Percentiles rank a stretch among this genome's conserved stretches.
Evolutionary conservation across 352 stramenopile species (phyloP).

Genomic region (Globisporangium yorkense): DNA sequence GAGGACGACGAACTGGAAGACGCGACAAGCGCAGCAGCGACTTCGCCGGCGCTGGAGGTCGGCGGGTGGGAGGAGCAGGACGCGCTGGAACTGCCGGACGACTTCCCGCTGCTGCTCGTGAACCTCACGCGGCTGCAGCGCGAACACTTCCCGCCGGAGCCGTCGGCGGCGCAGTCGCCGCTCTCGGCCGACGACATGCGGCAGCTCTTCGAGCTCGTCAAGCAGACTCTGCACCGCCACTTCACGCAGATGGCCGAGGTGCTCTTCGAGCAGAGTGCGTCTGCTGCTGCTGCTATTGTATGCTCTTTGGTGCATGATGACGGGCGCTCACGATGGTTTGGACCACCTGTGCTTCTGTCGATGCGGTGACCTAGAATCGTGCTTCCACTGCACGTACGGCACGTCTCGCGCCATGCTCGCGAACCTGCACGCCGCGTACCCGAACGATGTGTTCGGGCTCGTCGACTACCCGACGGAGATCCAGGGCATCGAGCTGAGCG

Average conservation of each 20-base stretch:
- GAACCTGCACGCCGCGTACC: conserved; percentile 43
- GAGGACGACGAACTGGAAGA: background rate
- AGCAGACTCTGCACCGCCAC: conserved; percentile 44
- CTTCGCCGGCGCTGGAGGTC: conserved; percentile 8
- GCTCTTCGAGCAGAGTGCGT: conserved; percentile 62
- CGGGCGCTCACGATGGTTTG: background rate
- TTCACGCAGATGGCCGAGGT: conserved; percentile 55
- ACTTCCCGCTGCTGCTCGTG: conserved; percentile 64
- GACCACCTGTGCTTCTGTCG: background rate
- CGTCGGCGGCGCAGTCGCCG: background rate
- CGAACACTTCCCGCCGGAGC: conserved; percentile 36
- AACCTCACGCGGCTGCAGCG: conserved; percentile 54
- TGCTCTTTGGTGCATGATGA: background rate
- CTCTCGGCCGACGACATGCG: conserved; percentile 17
- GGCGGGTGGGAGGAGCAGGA: conserved; percentile 37
- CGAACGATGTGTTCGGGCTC: conserved; percentile 52
- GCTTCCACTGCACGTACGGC: conserved; percentile 68
- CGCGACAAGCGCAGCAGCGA: background rate
- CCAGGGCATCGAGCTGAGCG: conserved; percentile 50
- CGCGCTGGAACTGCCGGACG: conserved; percentile 40
- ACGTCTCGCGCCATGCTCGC: conserved; percentile 38
- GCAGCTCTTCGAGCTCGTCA: conserved; percentile 40
- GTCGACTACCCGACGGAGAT: conserved; percentile 74
- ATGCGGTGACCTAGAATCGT: conserved; percentile 25
- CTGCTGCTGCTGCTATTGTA: background rate